Base-by-base conservation (phyloP, 2,329 filamentous ascomycete genomes). In the Ceratocystis smalleyi region DNA sequence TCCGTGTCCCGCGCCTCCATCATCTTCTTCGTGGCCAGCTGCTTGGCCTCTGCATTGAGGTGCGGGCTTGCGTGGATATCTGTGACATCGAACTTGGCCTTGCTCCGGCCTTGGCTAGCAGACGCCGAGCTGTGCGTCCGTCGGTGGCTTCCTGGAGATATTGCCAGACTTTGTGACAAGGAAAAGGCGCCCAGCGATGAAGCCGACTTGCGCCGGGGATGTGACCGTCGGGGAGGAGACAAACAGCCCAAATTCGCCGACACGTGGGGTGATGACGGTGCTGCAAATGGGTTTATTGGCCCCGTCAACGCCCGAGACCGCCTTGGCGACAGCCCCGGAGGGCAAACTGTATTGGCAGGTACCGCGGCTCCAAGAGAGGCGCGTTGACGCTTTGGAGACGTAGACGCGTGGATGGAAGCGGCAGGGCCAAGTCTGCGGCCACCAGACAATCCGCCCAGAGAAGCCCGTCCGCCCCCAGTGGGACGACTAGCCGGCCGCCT, bases 1-100 rank as follows among this genome's bases (percentile, higher is more conserved):
- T 97, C 91, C 6, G 88, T 82, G 69, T 91, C 86, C 57, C 84
- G 79, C 70, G 96, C 90, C 65, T 88, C 87, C 61, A 83, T 82
- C 27, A 84, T 79, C 68, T 86, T 82, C 71, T 83, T 81, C n/a
- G 85, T 84, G 5, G 89, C 85, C 64, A 91, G 83, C 55, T 82
- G 81, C 71, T 86, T 86, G 5, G 89, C 88, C 70, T 96, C 89
- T 22, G 79, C 74, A 70, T 81, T 75, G 3, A 84, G 73, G 2
- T 80, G 75, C 4, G 81, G 81, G 68, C 79, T 83, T n/a, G 71
- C 71, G 45, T 73, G 69, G 0, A 73, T 69, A 22, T 69, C 69
- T 4, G 69, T 67, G 43, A 68, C 69, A n/a, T 68, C 68, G 19
- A 68, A 45, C 19, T 59, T 67, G 2, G 61, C 15, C 43, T 57